Percentiles rank a stretch among this genome's conserved stretches.
phyloP scores from a whole-genome alignment of 495 filamentous ascomycete species.

The Aeminium ludgeri region DNA sequence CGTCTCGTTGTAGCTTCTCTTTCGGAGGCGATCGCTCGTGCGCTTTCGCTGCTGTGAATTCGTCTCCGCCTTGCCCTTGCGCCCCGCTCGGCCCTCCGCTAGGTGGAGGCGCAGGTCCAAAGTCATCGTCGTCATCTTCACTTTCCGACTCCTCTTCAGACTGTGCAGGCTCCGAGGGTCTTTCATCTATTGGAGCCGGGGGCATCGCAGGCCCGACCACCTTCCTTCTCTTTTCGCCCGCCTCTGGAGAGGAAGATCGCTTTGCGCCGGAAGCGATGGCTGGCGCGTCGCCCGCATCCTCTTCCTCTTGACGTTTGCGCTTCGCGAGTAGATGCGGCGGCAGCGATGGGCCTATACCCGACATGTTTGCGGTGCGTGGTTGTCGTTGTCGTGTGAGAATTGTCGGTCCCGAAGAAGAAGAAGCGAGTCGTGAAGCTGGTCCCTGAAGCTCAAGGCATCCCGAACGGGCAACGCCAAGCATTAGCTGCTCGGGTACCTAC shows the following conservation, averaged over 20 bases:
- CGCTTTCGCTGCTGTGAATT: constrained; percentile 5
- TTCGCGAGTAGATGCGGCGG: constrained; percentile 28
- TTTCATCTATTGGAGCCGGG: constrained; percentile 35
- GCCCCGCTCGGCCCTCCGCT: not conserved
- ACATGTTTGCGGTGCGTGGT: constrained; percentile 16
- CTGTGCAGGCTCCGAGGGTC: constrained; percentile 10
- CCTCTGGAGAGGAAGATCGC: constrained; percentile 17
- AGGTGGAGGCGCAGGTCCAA: constrained; percentile 62
- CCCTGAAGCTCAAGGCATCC: too few species aligned
- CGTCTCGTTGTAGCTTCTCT: constrained; percentile 47
- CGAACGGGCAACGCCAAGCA: too few species aligned
- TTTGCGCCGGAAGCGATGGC: constrained; percentile 17
- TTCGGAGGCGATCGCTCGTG: constrained; percentile 5
- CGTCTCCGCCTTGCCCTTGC: not conserved
- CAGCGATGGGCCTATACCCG: constrained; percentile 25
- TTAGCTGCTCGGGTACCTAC: too few species aligned
- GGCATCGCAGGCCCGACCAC: constrained; percentile 29
- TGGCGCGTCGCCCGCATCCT: constrained; percentile 9
- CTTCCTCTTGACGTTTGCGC: constrained; percentile 24
- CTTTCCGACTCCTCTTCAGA: constrained; percentile 28
- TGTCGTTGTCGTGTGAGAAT: too few species aligned
- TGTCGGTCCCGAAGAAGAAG: too few species aligned
- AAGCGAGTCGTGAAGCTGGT: too few species aligned
- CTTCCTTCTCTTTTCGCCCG: constrained; percentile 30
- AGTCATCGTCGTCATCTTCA: constrained; percentile 43